Evolutionary conservation across 805 yeast genomes (phyloP).

Genomic region (Metschnikowia aberdeeniae): DNA sequence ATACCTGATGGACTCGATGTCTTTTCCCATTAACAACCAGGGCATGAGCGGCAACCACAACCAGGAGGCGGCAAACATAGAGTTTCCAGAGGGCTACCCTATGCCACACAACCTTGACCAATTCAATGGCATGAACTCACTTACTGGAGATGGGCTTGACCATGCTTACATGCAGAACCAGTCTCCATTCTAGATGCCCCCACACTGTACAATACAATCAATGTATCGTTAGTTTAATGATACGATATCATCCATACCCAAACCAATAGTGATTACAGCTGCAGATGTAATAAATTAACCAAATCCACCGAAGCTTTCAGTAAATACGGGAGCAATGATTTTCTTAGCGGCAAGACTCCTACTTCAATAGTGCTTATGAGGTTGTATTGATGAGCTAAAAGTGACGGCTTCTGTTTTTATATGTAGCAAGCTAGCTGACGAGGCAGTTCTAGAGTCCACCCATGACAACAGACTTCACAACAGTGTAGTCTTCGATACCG

Average conservation of each 20-base stretch:
- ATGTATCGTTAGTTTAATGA: no score
- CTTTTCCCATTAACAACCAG: background rate
- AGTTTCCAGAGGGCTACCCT: background rate
- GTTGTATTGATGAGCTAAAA: no score
- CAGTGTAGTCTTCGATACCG: slow-evolving; percentile 71
- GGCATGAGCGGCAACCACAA: slow-evolving; percentile 1
- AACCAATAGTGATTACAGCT: no score
- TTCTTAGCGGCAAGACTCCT: no score
- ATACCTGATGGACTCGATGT: slow-evolving; percentile 3
- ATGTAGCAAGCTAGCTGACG: no score
- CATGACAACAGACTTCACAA: slow-evolving; percentile 56
- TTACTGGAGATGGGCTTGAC: background rate
- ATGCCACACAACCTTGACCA: slow-evolving; percentile 1
- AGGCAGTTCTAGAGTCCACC: slow-evolving; percentile 7
- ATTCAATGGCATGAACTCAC: slow-evolving; percentile 4
- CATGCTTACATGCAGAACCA: slow-evolving; percentile 4
- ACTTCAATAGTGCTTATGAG: no score
- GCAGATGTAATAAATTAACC: no score
- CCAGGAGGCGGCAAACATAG: background rate
- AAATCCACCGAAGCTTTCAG: no score
- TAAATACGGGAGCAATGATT: no score
- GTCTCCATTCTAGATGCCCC: slow-evolving; percentile 1
- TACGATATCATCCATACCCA: no score
- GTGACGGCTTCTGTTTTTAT: no score
- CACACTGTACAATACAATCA: background rate